A percentile compares a stretch with the other conserved stretches of the same genome.
phyloP scores from a whole-genome alignment of 352 stramenopile species.

The Thalassiosira hispida region DNA sequence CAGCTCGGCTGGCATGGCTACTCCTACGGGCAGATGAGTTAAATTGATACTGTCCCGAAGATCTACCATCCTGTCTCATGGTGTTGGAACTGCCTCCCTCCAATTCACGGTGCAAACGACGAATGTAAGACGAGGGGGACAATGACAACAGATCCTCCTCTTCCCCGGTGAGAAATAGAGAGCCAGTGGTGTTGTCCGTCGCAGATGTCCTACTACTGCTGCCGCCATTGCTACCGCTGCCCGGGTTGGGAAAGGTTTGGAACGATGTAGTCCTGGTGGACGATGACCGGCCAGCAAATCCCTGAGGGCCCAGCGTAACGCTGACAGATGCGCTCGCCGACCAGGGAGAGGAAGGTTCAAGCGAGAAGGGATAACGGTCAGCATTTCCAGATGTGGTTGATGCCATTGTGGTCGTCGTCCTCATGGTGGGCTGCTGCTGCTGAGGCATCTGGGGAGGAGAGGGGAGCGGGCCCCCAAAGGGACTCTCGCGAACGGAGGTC shows the following conservation, averaged over 20 bases:
- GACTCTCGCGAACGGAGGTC: no score
- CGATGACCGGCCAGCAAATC: constrained; percentile 1
- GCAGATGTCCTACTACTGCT: no score
- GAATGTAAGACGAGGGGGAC: constrained; percentile 29
- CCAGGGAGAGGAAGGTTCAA: constrained; percentile 1
- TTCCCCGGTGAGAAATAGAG: constrained; percentile 3
- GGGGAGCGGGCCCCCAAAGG: no score
- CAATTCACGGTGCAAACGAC: constrained; percentile 26
- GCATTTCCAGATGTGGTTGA: neutral
- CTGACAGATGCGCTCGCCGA: constrained; percentile 6
- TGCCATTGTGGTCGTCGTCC: neutral
- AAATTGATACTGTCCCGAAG: no score
- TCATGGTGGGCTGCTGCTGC: no score
- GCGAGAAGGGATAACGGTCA: neutral
- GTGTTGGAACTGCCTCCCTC: no score
- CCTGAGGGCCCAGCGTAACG: neutral
- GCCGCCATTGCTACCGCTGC: no score
- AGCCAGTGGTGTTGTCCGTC: no score
- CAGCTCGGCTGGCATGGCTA: neutral
- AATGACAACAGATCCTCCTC: constrained; percentile 17
- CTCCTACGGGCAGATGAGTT: no score
- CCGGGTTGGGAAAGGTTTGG: neutral
- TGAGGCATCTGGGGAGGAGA: no score
- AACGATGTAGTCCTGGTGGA: constrained; percentile 4
- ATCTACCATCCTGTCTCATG: no score